phyloP scores from a whole-genome alignment of 257 asterid species.

The Dorcoceras hygrometricum region DNA sequence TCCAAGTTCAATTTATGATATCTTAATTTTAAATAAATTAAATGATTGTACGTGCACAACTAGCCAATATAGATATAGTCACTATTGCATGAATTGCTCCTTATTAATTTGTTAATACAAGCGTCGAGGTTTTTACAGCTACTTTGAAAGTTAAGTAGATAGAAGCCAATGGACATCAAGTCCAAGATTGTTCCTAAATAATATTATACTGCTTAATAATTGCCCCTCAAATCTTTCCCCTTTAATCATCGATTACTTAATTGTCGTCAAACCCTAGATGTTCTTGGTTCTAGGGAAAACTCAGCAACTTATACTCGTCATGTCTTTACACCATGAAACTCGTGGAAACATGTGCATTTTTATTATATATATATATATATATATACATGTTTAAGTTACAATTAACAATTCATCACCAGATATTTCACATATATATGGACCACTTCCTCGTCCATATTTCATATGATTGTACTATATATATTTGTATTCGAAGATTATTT shows the following conservation, averaged over 20 bases:
- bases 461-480: too few species aligned
- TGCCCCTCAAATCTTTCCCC: slow-evolving; percentile 23
- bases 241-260: slow-evolving; percentile 35
- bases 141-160: slow-evolving; percentile 26
- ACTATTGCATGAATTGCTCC: too few species aligned
- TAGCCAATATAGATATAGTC: neutral
- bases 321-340: slow-evolving; percentile 29
- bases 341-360: neutral
- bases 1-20: slow-evolving; percentile 28
- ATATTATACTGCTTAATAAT: slow-evolving; percentile 20
- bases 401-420: neutral
- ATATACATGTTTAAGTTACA: slow-evolving; percentile 2
- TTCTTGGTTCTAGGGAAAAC: slow-evolving; percentile 39
- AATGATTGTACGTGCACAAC: neutral
- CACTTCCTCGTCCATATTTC: neutral
- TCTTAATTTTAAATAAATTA: neutral
- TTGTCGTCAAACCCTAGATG: slow-evolving; percentile 38
- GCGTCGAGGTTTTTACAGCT: slow-evolving; percentile 24
- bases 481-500: too few species aligned
- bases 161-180: slow-evolving; percentile 46
- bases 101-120: slow-evolving; percentile 16
- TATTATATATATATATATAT: neutral
- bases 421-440: neutral
- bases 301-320: slow-evolving; percentile 40
- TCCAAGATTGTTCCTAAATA: slow-evolving; percentile 33